Evolutionary conservation across 306 rosid genomes (phyloP).

Genomic region (Begonia fuchsioides): DNA sequence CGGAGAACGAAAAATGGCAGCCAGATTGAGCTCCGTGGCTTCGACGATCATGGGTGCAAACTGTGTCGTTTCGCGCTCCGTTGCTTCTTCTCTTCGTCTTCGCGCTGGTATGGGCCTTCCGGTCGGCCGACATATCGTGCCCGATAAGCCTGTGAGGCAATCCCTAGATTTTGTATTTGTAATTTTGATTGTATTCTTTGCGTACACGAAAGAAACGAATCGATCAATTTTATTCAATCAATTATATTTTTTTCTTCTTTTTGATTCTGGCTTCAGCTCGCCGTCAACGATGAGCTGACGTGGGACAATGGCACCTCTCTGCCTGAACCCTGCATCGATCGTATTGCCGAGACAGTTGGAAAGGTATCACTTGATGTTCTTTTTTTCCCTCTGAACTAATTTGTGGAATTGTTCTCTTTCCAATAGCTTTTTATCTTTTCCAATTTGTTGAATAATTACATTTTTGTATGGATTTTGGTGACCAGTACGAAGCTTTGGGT

Average conservation of each 20-base stretch:
- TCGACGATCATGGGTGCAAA: conserved; percentile 72
- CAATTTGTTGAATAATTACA: background rate
- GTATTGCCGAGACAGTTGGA: too few species aligned
- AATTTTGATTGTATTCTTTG: too few species aligned
- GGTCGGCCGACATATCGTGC: too few species aligned
- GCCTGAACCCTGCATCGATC: too few species aligned
- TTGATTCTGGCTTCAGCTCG: too few species aligned
- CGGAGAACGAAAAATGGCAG: conserved; percentile 4
- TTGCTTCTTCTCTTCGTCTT: conserved; percentile 51
- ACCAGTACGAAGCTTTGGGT: conserved; percentile 86
- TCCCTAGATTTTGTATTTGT: background rate
- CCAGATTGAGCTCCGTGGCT: conserved; percentile 45
- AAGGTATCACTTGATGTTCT: background rate
- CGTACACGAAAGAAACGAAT: too few species aligned
- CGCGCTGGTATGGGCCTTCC: background rate
- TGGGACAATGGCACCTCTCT: conserved; percentile 3
- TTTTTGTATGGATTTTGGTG: background rate
- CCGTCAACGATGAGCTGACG: too few species aligned
- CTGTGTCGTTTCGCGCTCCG: conserved; percentile 63
- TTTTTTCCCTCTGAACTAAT: too few species aligned
- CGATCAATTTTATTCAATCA: too few species aligned
- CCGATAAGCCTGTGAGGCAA: background rate
- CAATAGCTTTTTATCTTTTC: too few species aligned
- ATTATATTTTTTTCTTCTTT: too few species aligned
- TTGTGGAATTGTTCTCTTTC: too few species aligned